These are phyloP conservation scores for Beauveria varroae DNA, from an alignment of 2,329 filamentous ascomycete species.

Conservation along the genomic window DNA sequence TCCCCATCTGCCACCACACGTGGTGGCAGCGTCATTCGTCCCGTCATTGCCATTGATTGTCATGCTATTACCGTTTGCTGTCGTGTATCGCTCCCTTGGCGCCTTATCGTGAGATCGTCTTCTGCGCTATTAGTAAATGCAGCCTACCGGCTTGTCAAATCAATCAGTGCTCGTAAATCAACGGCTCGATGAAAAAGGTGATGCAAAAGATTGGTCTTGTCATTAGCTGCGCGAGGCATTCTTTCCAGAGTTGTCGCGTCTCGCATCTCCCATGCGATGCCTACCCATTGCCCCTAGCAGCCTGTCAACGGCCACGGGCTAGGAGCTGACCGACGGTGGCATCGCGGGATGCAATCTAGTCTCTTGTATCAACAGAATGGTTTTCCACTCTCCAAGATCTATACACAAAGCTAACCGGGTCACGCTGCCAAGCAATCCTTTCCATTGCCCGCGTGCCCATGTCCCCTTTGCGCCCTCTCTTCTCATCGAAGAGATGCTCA, in stretches of 20 bases:
- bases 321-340: not conserved
- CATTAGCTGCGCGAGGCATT: not conserved
- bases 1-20: not conserved
- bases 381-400: conserved; percentile 40
- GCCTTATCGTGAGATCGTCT: not conserved
- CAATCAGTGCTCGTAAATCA: not conserved
- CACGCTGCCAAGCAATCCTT: conserved; percentile 18
- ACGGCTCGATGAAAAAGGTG: not conserved
- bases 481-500: conserved; percentile 27
- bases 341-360: not conserved
- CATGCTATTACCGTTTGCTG: not conserved
- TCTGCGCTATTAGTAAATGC: not conserved
- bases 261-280: not conserved
- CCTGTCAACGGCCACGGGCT: not conserved
- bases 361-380: conserved; percentile 19
- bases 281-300: not conserved
- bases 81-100: not conserved
- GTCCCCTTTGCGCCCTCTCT: conserved; percentile 25
- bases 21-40: not conserved
- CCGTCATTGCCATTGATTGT: not conserved
- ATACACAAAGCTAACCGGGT: conserved; percentile 26
- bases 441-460: conserved; percentile 11
- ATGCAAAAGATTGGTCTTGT: not conserved
- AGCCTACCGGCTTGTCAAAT: not conserved
- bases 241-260: not conserved